Conservation (phyloP, 2,329 filamentous ascomycete species). For the Pezizomycotina sp. region DNA sequence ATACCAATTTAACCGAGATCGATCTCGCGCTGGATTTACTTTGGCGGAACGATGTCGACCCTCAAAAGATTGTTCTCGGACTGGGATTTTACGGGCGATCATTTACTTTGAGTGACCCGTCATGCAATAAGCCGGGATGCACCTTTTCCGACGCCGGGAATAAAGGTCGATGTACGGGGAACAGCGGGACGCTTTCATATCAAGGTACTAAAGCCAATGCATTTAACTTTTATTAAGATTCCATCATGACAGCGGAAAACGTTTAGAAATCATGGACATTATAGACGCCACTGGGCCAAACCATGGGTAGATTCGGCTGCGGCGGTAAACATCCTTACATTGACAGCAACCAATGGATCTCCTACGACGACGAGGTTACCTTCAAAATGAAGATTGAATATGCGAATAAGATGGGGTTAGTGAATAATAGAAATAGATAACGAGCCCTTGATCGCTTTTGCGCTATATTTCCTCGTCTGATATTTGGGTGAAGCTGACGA, state of each 20-base stretch:
- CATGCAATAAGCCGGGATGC: conserved; percentile 24
- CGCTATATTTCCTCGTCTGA: neutral
- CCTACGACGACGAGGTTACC: conserved; percentile 31
- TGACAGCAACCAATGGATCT: conserved; percentile 31
- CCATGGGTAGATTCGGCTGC: conserved; percentile 25
- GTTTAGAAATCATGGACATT: conserved; percentile 16
- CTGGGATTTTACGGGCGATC: conserved; percentile 20
- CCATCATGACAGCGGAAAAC: neutral
- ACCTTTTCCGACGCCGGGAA: conserved; percentile 9
- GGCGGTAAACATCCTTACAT: conserved; percentile 28
- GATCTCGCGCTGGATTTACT: conserved; percentile 25
- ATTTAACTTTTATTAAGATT: neutral
- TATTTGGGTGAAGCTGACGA: neutral
- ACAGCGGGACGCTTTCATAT: conserved; percentile 5
- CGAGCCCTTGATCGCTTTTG: neutral
- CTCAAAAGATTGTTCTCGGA: conserved; percentile 18
- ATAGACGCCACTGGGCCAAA: conserved; percentile 21
- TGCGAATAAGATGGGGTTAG: conserved; percentile 27
- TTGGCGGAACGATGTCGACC: conserved; percentile 23
- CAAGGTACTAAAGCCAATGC: conserved; percentile 2
- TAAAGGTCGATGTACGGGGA: conserved; percentile 3
- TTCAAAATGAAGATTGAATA: conserved; percentile 28
- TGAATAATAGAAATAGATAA: neutral
- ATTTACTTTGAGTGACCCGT: conserved; percentile 22
- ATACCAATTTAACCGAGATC: conserved; percentile 28